Conservation (phyloP, 2,329 filamentous ascomycete genomes). For the Scopulariopsis brevicaulis region DNA sequence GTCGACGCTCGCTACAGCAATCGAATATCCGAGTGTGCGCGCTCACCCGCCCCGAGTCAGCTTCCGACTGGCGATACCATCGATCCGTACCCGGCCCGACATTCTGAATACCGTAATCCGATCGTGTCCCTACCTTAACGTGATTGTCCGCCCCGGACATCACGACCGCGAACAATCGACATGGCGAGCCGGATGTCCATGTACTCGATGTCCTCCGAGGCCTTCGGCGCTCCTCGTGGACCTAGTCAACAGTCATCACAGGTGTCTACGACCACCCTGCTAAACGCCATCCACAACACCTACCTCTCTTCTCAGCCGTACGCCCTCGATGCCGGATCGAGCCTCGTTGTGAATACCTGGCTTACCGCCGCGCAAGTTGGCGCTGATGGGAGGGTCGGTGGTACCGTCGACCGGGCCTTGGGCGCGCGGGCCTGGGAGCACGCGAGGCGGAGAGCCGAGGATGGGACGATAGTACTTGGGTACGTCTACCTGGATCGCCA, state of each 20-base stretch:
- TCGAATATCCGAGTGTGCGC: not conserved
- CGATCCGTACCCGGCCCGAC: not conserved
- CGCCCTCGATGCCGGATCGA: slow-evolving; percentile 78
- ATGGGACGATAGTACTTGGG: slow-evolving; percentile 86
- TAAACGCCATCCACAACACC: slow-evolving; percentile 84
- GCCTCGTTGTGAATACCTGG: slow-evolving; percentile 92
- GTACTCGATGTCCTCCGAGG: slow-evolving; percentile 57
- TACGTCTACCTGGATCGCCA: slow-evolving; percentile 30
- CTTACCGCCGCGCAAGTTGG: slow-evolving; percentile 65
- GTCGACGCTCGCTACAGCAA: not conserved
- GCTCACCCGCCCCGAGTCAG: not conserved
- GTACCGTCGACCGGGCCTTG: slow-evolving; percentile 69
- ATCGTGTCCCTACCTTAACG: not conserved
- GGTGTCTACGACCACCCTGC: slow-evolving; percentile 82
- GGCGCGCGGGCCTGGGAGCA: slow-evolving; percentile 89
- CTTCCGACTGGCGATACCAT: not conserved
- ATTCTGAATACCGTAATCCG: not conserved
- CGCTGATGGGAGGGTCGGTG: slow-evolving; percentile 57
- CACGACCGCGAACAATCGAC: slow-evolving; percentile 6
- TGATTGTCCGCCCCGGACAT: slow-evolving; percentile 5
- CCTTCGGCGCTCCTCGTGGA: slow-evolving; percentile 42
- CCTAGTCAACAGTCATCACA: slow-evolving; percentile 61
- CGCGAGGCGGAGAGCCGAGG: slow-evolving; percentile 84
- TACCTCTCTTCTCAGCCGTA: slow-evolving; percentile 79
- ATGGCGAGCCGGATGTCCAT: slow-evolving; percentile 59